These are phyloP conservation scores for Rhodotorula taiwanensis DNA, from an alignment of 768 basidiomycete species.

Conservation along the genomic window DNA sequence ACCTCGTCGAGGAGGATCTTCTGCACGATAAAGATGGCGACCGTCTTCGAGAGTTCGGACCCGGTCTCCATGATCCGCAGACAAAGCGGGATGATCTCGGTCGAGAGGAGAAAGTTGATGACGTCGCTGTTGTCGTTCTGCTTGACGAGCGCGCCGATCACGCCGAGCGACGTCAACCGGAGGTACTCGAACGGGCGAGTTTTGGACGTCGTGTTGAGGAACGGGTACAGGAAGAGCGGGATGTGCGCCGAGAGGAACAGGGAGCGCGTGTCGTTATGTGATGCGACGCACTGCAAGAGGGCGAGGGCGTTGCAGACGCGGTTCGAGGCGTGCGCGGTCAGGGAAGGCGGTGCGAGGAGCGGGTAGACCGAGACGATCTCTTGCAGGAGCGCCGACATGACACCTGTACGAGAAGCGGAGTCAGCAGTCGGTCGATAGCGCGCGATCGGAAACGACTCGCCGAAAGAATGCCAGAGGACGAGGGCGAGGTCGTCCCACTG, in stretches of 20 bases:
- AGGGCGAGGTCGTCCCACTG: constrained; percentile 97
- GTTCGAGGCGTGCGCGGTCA: constrained; percentile 96
- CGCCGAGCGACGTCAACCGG: constrained; percentile 96
- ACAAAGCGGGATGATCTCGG: constrained; percentile 98
- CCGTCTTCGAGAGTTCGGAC: constrained; percentile 95
- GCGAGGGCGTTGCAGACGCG: constrained; percentile 98
- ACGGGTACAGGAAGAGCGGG: constrained; percentile 89
- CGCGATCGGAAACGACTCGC: constrained; percentile 42
- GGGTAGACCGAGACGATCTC: constrained; percentile 99
- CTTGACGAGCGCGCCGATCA: constrained; percentile 98
- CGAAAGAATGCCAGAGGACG: constrained; percentile 97
- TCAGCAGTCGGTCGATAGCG: background rate
- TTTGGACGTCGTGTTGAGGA: constrained; percentile 97
- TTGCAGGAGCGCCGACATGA: constrained; percentile 94
- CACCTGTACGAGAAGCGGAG: constrained; percentile 52
- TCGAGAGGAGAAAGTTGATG: constrained; percentile 96
- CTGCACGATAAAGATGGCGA: constrained; percentile 99
- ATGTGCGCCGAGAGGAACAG: constrained; percentile 93
- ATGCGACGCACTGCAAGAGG: constrained; percentile 94
- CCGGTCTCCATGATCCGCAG: constrained; percentile 99
- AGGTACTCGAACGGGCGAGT: constrained; percentile 99
- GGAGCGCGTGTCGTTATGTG: constrained; percentile 89
- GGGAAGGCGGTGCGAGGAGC: constrained; percentile 83
- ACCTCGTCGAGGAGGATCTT: constrained; percentile 93
- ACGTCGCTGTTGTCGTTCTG: constrained; percentile 99